Evolutionary conservation across 768 basidiomycete genomes (phyloP), one percentile per base, ranked within the genome.

Genomic region (Amanita exitialis): DNA sequence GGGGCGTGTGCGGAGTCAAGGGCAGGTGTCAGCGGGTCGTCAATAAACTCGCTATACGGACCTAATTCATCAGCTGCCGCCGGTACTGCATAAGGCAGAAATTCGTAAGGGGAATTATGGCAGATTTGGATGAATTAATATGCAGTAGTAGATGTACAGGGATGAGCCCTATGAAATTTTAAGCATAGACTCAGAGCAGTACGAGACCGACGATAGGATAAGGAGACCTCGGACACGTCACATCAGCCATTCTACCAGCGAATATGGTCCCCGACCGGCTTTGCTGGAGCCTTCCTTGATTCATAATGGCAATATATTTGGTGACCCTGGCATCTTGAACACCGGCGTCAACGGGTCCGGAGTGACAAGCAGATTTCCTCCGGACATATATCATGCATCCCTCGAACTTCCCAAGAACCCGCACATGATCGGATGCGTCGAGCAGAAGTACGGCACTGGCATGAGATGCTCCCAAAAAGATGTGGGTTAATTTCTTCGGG

Each of bases 21-120:
- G 30, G 38, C 38, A 43, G 47, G 35, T 43, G 35, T 37, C 41
- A 50, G 39, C 38, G 48, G 53, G 42, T 23, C 47, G 21, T 44
- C 39, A 48, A 54, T 54, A 54, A 32, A 27, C 53, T 50, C 41
- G 20, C 13, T 30, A 37, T 12, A 28, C 23, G 36, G 41, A 38
- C 38, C 47, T 43, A 50, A 50, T 50, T 25, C 49, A 50, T 34
- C 27, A 34, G 34, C 38, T 48, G 49, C 49, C 49, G 49, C 39
- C 49, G 49, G 49, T 50, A 34, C 39, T 34, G 18, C 5, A 39
- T 41, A 49, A 49, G 25, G 37, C 18, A 41, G n/a, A 20, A 27
- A 45, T 30, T 35, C 45, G 34, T 23, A 20, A 34, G 2, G 23
- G 23, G 21, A 47, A 47, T 30, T 20, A 30, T 21, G 35, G 35